Evolutionary conservation across 768 basidiomycete species (phyloP).

Genomic region (Psilocybe cyanescens): DNA sequence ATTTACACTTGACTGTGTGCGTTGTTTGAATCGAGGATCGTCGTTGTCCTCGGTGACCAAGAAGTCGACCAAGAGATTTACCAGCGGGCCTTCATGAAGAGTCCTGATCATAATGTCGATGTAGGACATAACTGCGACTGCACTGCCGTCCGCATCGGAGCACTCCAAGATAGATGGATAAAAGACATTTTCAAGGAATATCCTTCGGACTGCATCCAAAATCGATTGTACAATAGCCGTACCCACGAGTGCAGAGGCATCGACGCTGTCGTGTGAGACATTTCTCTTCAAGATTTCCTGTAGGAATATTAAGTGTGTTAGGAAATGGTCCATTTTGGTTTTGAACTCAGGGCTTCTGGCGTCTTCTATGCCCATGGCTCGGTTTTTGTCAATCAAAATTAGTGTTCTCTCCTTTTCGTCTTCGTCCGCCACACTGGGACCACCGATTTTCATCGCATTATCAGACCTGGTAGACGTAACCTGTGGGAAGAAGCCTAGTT

Average conservation of each 20-base stretch:
- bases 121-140: conserved; percentile 95
- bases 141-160: conserved; percentile 91
- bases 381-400: conserved; percentile 51
- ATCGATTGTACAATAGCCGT: conserved; percentile 84
- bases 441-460: conserved; percentile 76
- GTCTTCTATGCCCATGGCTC: conserved; percentile 73
- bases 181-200: conserved; percentile 91
- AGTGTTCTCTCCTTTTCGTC: conserved; percentile 58
- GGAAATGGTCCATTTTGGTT: conserved; percentile 81
- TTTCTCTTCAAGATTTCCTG: conserved; percentile 87
- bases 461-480: conserved; percentile 40
- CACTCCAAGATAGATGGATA: conserved; percentile 94
- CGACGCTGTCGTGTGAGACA: conserved; percentile 47
- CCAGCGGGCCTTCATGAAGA: conserved; percentile 68
- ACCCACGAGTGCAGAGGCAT: conserved; percentile 72
- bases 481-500: conserved; percentile 70
- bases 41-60: conserved; percentile 86
- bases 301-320: conserved; percentile 89
- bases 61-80: conserved; percentile 74
- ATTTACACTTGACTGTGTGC: conserved; percentile 48
- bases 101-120: conserved; percentile 87
- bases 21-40: conserved; percentile 49
- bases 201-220: conserved; percentile 77
- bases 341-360: conserved; percentile 79
- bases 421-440: conserved; percentile 53